phyloP scores from a whole-genome alignment of 352 stramenopile genomes.

The Peronospora farinosa region DNA sequence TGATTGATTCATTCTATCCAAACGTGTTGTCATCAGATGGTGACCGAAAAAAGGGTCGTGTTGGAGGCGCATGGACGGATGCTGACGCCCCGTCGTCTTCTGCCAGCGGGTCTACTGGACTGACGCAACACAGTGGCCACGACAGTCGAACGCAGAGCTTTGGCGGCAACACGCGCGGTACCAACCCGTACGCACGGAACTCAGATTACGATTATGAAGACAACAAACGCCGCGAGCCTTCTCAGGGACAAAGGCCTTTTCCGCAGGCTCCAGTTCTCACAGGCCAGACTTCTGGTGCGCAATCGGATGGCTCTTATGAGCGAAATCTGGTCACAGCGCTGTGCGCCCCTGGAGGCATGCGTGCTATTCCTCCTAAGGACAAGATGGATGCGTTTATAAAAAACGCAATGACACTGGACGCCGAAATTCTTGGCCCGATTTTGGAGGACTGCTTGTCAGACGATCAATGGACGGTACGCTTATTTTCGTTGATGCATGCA shows the following conservation, averaged over 20 bases:
- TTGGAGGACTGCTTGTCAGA: conserved; percentile 91
- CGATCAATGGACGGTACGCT: conserved; percentile 63
- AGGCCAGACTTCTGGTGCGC: conserved; percentile 63
- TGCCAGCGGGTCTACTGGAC: conserved; percentile 20
- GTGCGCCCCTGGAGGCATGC: conserved; percentile 91
- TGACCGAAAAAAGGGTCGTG: conserved; percentile 78
- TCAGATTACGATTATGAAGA: conserved; percentile 61
- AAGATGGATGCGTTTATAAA: conserved; percentile 91
- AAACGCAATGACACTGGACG: conserved; percentile 86
- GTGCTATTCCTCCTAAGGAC: conserved; percentile 90
- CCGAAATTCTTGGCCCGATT: conserved; percentile 91
- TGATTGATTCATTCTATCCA: conserved; percentile 1
- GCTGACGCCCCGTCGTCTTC: conserved; percentile 24
- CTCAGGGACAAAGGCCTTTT: conserved; percentile 18
- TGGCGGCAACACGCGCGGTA: conserved; percentile 31
- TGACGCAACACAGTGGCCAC: conserved; percentile 25
- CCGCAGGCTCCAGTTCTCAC: conserved; percentile 28
- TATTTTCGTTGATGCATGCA: not conserved
- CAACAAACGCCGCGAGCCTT: conserved; percentile 30
- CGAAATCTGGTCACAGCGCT: conserved; percentile 89
- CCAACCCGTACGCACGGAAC: conserved; percentile 32
- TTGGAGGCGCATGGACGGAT: conserved; percentile 61
- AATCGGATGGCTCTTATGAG: conserved; percentile 89
- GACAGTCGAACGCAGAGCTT: conserved; percentile 50
- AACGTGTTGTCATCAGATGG: conserved; percentile 35